Percentiles rank a stretch among this genome's conserved stretches.
Conservation (phyloP, 169 alveolate genomes). For the Plasmodium yoelii region DNA sequence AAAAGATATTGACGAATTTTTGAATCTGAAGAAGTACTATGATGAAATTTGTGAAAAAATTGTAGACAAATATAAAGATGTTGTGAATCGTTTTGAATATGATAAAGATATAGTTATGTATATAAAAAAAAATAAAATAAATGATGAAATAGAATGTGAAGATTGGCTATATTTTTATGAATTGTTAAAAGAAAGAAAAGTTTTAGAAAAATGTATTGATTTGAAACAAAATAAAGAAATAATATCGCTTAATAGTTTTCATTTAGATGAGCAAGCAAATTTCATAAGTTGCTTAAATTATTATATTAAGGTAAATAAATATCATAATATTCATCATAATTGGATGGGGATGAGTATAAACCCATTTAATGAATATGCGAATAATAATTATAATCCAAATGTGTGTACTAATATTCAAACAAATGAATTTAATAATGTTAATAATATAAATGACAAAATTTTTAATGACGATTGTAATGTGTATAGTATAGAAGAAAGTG, state of each 20-base stretch:
- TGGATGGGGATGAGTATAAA: constrained; percentile 79
- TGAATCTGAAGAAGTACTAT: constrained; percentile 32
- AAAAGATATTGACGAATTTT: constrained; percentile 14
- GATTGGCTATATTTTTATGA: constrained; percentile 78
- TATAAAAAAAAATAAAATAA: constrained; percentile 50
- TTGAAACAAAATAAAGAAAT: constrained; percentile 8
- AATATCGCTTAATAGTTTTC: constrained; percentile 36
- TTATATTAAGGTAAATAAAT: constrained; percentile 38
- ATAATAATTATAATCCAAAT: background rate
- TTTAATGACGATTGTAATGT: background rate
- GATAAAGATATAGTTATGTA: constrained; percentile 64
- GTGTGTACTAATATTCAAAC: background rate
- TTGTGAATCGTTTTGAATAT: constrained; percentile 58
- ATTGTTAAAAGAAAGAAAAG: constrained; percentile 60
- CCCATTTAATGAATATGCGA: constrained; percentile 55
- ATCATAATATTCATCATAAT: constrained; percentile 31
- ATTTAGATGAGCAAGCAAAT: constrained; percentile 73
- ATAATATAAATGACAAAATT: background rate
- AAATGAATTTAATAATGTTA: background rate
- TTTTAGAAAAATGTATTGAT: constrained; percentile 55
- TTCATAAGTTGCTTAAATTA: constrained; percentile 69
- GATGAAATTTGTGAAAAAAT: constrained; percentile 73
- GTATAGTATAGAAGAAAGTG: background rate
- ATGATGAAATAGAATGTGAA: constrained; percentile 73
- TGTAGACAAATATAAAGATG: constrained; percentile 69